Evolutionary conservation across 345 rosid genomes (phyloP).

Genomic region (Sisymbrium altissimum): DNA sequence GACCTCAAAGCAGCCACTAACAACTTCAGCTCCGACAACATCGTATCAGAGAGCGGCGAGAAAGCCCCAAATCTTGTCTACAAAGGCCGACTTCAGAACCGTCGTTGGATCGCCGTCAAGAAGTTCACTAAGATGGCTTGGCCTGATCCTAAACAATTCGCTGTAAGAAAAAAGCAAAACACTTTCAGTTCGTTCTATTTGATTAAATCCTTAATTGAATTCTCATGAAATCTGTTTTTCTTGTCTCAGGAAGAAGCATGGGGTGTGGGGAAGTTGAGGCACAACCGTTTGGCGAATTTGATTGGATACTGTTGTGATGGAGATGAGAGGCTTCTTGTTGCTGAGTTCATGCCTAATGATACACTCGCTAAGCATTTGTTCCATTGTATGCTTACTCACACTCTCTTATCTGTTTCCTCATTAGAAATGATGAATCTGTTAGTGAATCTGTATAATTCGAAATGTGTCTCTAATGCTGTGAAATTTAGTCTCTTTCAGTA

Average conservation of each 20-base stretch:
- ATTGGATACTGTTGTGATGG: slow-evolving; percentile 97
- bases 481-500: not conserved
- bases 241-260: slow-evolving; percentile 75
- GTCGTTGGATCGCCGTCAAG: slow-evolving; percentile 81
- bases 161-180: too few species aligned
- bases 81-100: slow-evolving; percentile 64
- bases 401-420: not conserved
- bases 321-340: slow-evolving; percentile 95
- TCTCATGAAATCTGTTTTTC: not conserved
- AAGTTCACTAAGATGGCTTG: slow-evolving; percentile 78
- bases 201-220: not conserved
- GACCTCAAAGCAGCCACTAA: slow-evolving; percentile 70
- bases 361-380: slow-evolving; percentile 96
- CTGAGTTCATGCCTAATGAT: slow-evolving; percentile 97
- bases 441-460: not conserved
- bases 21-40: slow-evolving; percentile 62
- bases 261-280: slow-evolving; percentile 89
- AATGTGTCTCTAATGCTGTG: slow-evolving; percentile 3
- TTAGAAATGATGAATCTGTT: not conserved
- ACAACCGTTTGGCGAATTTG: slow-evolving; percentile 80
- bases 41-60: slow-evolving; percentile 74
- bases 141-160: slow-evolving; percentile 82
- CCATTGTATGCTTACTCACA: slow-evolving; percentile 49
- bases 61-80: slow-evolving; percentile 63
- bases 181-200: not conserved